phyloP scores from a whole-genome alignment of 768 basidiomycete species.

The Lentinus tigrinus region DNA sequence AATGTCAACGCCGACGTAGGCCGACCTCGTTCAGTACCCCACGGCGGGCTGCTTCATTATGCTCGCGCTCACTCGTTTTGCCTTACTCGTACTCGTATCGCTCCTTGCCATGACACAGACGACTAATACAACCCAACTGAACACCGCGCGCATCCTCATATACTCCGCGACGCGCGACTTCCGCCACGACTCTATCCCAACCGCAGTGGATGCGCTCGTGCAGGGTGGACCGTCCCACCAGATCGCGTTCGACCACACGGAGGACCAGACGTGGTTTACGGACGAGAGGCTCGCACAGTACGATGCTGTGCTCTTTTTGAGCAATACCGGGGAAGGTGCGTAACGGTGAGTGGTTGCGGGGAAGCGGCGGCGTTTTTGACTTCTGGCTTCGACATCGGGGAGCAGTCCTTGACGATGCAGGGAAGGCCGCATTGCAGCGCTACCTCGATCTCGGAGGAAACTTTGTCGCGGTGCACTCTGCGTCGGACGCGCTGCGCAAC shows the following conservation, averaged over 20 bases:
- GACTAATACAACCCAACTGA: neutral
- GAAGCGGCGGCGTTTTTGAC: neutral
- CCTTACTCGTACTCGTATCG: neutral
- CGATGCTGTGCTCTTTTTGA: constrained; percentile 46
- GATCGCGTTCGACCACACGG: constrained; percentile 43
- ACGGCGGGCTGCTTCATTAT: neutral
- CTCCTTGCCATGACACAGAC: neutral
- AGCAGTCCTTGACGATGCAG: constrained; percentile 40
- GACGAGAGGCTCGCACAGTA: constrained; percentile 38
- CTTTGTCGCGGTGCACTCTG: constrained; percentile 46
- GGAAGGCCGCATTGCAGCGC: constrained; percentile 40
- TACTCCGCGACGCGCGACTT: constrained; percentile 44
- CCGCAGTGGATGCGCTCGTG: constrained; percentile 41
- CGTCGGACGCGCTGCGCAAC: constrained; percentile 41
- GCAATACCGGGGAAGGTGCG: constrained; percentile 45
- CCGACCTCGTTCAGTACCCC: no score
- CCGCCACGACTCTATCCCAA: constrained; percentile 51
- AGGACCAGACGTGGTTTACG: constrained; percentile 42
- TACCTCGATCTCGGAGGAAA: constrained; percentile 47
- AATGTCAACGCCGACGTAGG: no score
- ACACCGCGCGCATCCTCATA: constrained; percentile 22
- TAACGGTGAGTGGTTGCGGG: neutral
- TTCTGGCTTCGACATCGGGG: neutral
- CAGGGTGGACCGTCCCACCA: constrained; percentile 20
- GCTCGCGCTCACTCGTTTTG: neutral